phyloP scores from a whole-genome alignment of 305 asterid genomes.

The Rubia peregrina region DNA sequence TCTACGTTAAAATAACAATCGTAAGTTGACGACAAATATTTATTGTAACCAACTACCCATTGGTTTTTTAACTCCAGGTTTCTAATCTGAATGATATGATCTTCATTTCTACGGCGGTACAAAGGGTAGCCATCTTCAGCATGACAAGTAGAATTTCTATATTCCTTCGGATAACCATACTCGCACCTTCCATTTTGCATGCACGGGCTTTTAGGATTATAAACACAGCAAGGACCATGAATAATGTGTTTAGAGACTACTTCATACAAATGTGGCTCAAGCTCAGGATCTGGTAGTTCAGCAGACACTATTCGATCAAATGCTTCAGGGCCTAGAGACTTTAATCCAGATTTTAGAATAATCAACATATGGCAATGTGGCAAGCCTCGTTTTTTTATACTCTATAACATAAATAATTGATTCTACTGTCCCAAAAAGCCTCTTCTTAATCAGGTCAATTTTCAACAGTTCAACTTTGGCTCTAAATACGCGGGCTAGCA shows the following conservation, averaged over 20 bases:
- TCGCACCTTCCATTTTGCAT: background rate
- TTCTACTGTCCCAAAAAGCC: too few species aligned
- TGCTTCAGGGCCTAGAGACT: background rate
- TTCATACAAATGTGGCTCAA: background rate
- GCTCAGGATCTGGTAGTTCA: background rate
- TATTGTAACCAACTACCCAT: background rate
- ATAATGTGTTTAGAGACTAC: background rate
- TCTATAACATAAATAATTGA: background rate
- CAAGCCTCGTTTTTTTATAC: background rate
- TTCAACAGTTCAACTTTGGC: background rate
- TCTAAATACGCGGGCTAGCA: too few species aligned
- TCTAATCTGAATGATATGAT: background rate
- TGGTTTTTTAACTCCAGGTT: background rate
- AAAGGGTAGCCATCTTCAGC: background rate
- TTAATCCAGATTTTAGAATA: background rate
- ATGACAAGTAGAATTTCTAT: background rate
- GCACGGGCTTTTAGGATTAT: background rate
- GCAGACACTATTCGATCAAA: background rate
- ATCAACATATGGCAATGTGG: constrained; percentile 6
- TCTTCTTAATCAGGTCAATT: too few species aligned
- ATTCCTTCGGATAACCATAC: background rate
- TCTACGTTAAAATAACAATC: background rate
- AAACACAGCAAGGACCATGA: too few species aligned
- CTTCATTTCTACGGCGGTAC: background rate
- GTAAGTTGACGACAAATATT: background rate